Base-by-base conservation (phyloP, 257 asterid species). In the Vinca minor region DNA sequence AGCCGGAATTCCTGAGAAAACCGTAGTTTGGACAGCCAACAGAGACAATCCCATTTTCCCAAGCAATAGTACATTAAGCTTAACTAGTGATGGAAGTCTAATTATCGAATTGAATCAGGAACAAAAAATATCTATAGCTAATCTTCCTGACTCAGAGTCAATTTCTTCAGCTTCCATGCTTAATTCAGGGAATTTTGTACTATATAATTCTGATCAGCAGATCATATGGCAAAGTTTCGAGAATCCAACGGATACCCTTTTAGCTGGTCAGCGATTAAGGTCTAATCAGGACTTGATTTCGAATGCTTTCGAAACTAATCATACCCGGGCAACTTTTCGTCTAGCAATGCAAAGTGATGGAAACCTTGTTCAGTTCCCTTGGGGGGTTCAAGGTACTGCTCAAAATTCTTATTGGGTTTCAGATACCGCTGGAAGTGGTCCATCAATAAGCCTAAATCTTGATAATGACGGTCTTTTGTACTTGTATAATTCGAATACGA, bases 171-270 rank as follows among this genome's bases (percentile, higher is more conserved):
- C 83, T 29, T 71, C 85, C 8, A 82, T 85, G 81, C 76, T 69
- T 7, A 79, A 85, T 46, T 73, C 52, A 13, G 93, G 89, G 0
- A 83, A 85, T 66, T 81, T 83, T 20, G 87, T 80, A 35, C 70
- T 85, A 13, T 81, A 79, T 36, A 8, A 58, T 64, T 62, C 73
- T 5, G 28, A 20, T 18, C 53, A 36, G 4, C 36, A 18, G 17
- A 21, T 74, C 17, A 64, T 68, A 1, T 83, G 94, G 94, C 86
- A 72, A 74, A 85, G 87, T 74, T 81, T 77, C 21, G 83, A 75
- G 18, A 1, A 69, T 63, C 89, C 85, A 4, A 81, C 87, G 1
- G 63, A 83, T 65, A 72, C 88, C 0, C 74, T 86, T 28, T 64
- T 83, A 47, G 74, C 82, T 0, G 78, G 79, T 0, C 87, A 81